These are phyloP conservation scores for Xylaria telfairii DNA, from an alignment of 495 filamentous ascomycete species.

Conservation along the genomic window DNA sequence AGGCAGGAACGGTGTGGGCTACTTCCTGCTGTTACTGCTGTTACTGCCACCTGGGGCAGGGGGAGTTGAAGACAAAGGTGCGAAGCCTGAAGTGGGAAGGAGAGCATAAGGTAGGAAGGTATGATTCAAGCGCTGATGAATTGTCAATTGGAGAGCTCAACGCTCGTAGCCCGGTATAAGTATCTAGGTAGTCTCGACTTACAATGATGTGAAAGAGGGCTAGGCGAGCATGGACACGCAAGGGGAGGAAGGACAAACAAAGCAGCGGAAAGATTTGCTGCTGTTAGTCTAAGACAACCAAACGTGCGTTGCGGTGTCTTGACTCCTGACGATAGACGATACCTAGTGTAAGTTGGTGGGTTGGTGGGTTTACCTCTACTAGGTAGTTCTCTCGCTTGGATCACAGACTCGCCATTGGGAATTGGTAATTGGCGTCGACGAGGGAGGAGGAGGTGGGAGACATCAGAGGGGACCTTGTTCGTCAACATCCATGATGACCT, in stretches of 20 bases:
- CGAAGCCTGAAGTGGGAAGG: background rate
- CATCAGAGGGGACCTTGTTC: conserved; percentile 9
- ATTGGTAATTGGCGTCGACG: background rate
- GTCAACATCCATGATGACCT: background rate
- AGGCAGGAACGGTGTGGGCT: background rate
- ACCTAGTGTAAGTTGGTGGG: background rate
- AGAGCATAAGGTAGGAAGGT: background rate
- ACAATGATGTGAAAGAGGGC: conserved; percentile 37
- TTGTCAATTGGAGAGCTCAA: conserved; percentile 34
- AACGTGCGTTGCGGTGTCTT: background rate
- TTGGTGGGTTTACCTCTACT: too few species aligned
- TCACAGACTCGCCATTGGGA: conserved; percentile 9
- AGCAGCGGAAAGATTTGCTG: background rate
- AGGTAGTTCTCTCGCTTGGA: background rate
- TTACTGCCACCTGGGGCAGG: background rate
- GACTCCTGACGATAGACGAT: background rate
- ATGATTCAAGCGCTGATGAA: conserved; percentile 32
- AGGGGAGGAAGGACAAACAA: background rate
- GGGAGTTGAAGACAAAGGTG: background rate
- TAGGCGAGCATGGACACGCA: background rate
- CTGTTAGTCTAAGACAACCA: background rate
- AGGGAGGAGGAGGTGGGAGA: conserved; percentile 10
- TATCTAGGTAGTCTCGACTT: conserved; percentile 27
- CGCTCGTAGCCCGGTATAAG: background rate
- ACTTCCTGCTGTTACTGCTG: background rate